Evolutionary conservation across 2,329 filamentous ascomycete genomes (phyloP).

Genomic region (Ophiosphaerella korrae): DNA sequence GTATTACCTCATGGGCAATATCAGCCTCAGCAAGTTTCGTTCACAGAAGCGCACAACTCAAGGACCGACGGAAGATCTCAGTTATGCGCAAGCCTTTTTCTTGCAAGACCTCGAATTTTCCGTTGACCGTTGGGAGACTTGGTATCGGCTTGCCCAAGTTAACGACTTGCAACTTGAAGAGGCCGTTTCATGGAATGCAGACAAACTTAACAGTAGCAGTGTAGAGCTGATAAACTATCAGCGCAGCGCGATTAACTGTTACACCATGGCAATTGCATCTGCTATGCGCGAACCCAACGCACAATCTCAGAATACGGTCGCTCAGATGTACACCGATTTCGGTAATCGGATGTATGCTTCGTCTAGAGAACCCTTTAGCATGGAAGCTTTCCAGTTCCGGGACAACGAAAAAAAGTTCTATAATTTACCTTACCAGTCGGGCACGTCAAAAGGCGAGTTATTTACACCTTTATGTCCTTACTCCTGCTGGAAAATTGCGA

Average conservation of each 20-base stretch:
- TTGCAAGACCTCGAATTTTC: conserved; percentile 83
- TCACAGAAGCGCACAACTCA: conserved; percentile 77
- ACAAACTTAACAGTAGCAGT: conserved; percentile 87
- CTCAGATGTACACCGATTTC: conserved; percentile 72
- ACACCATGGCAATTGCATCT: conserved; percentile 68
- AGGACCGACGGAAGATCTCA: conserved; percentile 80
- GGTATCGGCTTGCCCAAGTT: conserved; percentile 85
- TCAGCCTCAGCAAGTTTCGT: conserved; percentile 85
- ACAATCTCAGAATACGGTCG: conserved; percentile 62
- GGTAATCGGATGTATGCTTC: conserved; percentile 71
- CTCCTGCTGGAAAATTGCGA: conserved; percentile 69
- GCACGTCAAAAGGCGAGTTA: conserved; percentile 62
- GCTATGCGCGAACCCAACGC: conserved; percentile 63
- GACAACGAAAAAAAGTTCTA: conserved; percentile 66
- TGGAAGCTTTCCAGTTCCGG: conserved; percentile 66
- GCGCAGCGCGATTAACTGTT: conserved; percentile 80
- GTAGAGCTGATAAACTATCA: conserved; percentile 76
- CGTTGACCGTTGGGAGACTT: conserved; percentile 83
- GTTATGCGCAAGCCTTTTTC: conserved; percentile 79
- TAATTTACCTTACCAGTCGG: conserved; percentile 53
- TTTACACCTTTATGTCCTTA: conserved; percentile 64
- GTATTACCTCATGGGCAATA: conserved; percentile 90
- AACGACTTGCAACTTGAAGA: conserved; percentile 90
- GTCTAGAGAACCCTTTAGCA: conserved; percentile 68
- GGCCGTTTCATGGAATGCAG: conserved; percentile 83